A percentile compares a stretch with the other conserved stretches of the same genome.
These are phyloP conservation scores for Nematodospora anomalae DNA, from an alignment of 1,139 yeast species.

Conservation along the genomic window DNA sequence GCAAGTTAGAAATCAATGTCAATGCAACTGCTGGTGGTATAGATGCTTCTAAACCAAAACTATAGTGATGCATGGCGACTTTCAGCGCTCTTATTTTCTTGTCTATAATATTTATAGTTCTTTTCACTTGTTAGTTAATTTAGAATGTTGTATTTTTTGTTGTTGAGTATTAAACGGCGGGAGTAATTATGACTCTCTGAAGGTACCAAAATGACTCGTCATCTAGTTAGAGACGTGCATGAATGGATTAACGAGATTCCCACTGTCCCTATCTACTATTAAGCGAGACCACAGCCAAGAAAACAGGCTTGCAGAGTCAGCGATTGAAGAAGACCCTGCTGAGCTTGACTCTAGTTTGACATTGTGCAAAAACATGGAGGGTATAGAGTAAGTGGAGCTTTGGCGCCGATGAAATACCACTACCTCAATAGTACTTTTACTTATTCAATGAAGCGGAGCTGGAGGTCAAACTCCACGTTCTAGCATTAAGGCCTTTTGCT, in stretches of 20 bases:
- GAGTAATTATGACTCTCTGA: conserved; percentile 34
- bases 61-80: conserved; percentile 21
- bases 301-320: too few species aligned
- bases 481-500: conserved; percentile 26
- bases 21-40: conserved; percentile 61
- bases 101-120: neutral
- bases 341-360: neutral
- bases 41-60: conserved; percentile 49
- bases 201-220: conserved; percentile 4
- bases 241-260: conserved; percentile 3
- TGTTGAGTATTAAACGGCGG: conserved; percentile 42
- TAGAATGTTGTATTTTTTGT: too few species aligned
- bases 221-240: conserved; percentile 1
- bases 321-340: neutral
- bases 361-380: conserved; percentile 34
- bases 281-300: conserved; percentile 3
- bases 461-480: conserved; percentile 7
- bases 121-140: neutral
- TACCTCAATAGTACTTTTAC: conserved; percentile 33
- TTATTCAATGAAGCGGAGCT: conserved; percentile 2
- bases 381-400: conserved; percentile 36
- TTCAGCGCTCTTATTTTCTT: neutral
- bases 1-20: conserved; percentile 52
- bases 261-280: conserved; percentile 3
- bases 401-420: conserved; percentile 37